These are phyloP conservation scores for Ulota crispa DNA, from an alignment of 225 moss, liverwort and hornwort species.

Conservation along the genomic window DNA sequence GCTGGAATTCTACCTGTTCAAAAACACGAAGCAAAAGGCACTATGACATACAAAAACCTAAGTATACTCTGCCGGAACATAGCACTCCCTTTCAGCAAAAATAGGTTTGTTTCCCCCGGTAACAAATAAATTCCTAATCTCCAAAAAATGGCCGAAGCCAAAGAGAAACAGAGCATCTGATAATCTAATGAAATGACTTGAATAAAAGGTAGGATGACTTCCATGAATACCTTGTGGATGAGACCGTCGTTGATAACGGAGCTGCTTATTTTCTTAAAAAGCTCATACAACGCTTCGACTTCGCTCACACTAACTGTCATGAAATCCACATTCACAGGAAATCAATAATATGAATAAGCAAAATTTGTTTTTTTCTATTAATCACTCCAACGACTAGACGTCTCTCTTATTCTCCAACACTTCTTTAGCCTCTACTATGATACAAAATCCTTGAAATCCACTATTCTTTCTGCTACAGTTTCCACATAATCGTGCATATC, in stretches of 20 bases:
- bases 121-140: neutral
- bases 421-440: neutral
- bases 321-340: neutral
- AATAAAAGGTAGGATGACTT: neutral
- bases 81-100: neutral
- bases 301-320: constrained; percentile 78
- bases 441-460: neutral
- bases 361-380: no score
- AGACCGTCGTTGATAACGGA: constrained; percentile 82
- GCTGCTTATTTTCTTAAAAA: constrained; percentile 87
- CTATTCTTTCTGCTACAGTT: neutral
- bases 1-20: constrained; percentile 86
- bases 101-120: neutral
- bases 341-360: neutral
- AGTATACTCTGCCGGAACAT: neutral
- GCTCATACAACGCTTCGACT: constrained; percentile 80
- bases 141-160: neutral
- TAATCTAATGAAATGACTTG: neutral
- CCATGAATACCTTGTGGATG: constrained; percentile 70
- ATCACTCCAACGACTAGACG: neutral
- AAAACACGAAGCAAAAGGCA: neutral
- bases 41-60: neutral
- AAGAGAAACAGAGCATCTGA: neutral
- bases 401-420: neutral
- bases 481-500: neutral